Conservation (phyloP, 75 land plant species). For the Pinus tabuliformis region DNA sequence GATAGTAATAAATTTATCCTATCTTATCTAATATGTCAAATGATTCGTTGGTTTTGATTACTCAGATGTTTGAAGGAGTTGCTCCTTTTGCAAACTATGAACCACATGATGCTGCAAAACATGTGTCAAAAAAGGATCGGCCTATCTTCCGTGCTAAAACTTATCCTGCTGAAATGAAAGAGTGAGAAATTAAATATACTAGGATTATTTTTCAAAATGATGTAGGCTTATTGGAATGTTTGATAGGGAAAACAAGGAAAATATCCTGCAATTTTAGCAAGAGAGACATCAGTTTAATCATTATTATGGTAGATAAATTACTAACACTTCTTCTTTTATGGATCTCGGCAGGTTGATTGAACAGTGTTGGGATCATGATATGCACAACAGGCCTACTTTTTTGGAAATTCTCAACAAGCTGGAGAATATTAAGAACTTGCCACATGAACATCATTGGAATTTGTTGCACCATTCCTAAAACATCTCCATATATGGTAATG, state of each 20-base stretch:
- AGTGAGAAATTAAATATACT: conserved; percentile 34
- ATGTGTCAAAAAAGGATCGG: conserved; percentile 59
- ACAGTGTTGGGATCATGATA: conserved; percentile 59
- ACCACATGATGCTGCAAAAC: conserved; percentile 74
- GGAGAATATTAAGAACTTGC: conserved; percentile 57
- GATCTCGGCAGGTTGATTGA: conserved; percentile 46
- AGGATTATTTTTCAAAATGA: neutral
- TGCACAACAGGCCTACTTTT: conserved; percentile 57
- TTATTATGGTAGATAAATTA: too few species aligned
- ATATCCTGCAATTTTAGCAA: neutral
- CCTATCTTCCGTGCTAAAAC: conserved; percentile 55
- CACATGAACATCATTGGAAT: conserved; percentile 57
- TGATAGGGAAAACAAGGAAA: neutral
- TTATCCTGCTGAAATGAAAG: conserved; percentile 43
- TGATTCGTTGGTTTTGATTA: neutral
- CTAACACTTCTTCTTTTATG: neutral
- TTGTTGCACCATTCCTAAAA: conserved; percentile 18
- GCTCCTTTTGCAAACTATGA: conserved; percentile 58
- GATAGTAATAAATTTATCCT: too few species aligned
- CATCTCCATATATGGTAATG: too few species aligned
- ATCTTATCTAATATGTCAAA: too few species aligned
- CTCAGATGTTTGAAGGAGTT: conserved; percentile 76
- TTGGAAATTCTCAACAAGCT: conserved; percentile 66
- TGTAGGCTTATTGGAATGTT: too few species aligned
- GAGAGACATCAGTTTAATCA: too few species aligned